Evolutionary conservation across 306 rosid genomes (phyloP).

Genomic region (Gastrolobium villosum): DNA sequence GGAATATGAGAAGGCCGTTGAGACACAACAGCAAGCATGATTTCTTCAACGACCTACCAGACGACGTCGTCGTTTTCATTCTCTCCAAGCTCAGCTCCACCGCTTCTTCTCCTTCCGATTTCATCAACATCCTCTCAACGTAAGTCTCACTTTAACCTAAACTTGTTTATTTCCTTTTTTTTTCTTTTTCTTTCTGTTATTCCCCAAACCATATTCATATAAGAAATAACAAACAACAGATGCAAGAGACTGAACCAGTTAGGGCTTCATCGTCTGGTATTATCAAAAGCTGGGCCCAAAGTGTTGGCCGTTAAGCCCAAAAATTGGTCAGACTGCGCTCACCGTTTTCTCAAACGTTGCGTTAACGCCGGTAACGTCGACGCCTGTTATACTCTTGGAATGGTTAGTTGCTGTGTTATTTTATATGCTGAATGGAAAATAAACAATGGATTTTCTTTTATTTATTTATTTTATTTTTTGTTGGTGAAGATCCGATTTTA

Average conservation of each 20-base stretch:
- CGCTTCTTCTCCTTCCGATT: constrained; percentile 74
- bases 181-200: not conserved
- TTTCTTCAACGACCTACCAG: constrained; percentile 71
- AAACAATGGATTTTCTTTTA: not conserved
- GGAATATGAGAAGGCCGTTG: constrained; percentile 55
- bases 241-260: constrained; percentile 76
- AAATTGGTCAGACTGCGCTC: constrained; percentile 76
- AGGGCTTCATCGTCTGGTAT: constrained; percentile 67
- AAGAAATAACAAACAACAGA: constrained; percentile 46
- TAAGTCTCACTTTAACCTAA: constrained; percentile 31
- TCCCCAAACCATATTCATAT: not conserved
- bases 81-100: constrained; percentile 78
- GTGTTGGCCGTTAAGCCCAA: constrained; percentile 58
- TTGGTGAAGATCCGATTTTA: constrained; percentile 81
- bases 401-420: constrained; percentile 61
- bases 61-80: constrained; percentile 72
- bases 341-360: constrained; percentile 71
- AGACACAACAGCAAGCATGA: constrained; percentile 45
- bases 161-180: too few species aligned
- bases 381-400: constrained; percentile 90
- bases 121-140: constrained; percentile 68
- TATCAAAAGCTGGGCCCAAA: constrained; percentile 67
- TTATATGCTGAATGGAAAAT: not conserved
- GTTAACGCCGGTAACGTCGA: constrained; percentile 78
- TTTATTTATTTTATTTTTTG: not conserved